Evolutionary conservation across 805 yeast species (phyloP).

Genomic region (Schizosaccharomyces pombe): DNA sequence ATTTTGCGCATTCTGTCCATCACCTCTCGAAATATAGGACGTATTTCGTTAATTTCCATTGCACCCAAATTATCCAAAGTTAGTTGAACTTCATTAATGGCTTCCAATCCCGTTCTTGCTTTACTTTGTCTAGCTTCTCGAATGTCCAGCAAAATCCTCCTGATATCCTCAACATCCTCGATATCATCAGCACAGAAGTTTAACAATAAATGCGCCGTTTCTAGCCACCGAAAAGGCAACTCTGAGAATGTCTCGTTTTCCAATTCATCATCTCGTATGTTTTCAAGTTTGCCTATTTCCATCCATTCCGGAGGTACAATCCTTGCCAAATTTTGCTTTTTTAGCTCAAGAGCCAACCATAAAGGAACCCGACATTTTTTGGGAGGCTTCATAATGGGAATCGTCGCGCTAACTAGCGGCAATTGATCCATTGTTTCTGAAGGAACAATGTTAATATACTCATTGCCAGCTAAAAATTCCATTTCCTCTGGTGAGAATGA

Average conservation of each 20-base stretch:
- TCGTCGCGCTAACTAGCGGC: constrained; percentile 6
- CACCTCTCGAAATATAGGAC: constrained; percentile 57
- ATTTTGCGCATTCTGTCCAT: constrained; percentile 48
- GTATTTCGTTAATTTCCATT: constrained; percentile 66
- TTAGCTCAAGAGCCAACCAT: constrained; percentile 70
- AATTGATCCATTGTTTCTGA: constrained; percentile 37
- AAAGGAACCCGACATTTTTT: constrained; percentile 48
- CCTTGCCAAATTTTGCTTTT: constrained; percentile 66
- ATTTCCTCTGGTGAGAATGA: constrained; percentile 56
- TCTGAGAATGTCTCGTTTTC: constrained; percentile 35
- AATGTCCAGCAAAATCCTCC: constrained; percentile 56
- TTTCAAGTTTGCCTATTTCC: constrained; percentile 27
- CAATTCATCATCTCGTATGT: constrained; percentile 43
- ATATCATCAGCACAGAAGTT: constrained; percentile 55
- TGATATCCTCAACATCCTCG: constrained; percentile 40
- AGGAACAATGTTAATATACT: constrained; percentile 50
- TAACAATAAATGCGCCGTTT: constrained; percentile 17
- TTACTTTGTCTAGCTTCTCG: constrained; percentile 65
- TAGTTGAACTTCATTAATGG: constrained; percentile 60
- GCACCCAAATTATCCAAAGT: constrained; percentile 61
- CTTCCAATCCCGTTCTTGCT: constrained; percentile 53
- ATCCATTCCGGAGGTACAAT: constrained; percentile 78
- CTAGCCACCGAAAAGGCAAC: constrained; percentile 79
- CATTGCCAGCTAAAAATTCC: constrained; percentile 68
- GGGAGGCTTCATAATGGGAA: constrained; percentile 43